Evolutionary conservation across 2,329 filamentous ascomycete genomes (phyloP), one percentile per base, ranked within the genome.

Genomic region (Aspergillus awamori): DNA sequence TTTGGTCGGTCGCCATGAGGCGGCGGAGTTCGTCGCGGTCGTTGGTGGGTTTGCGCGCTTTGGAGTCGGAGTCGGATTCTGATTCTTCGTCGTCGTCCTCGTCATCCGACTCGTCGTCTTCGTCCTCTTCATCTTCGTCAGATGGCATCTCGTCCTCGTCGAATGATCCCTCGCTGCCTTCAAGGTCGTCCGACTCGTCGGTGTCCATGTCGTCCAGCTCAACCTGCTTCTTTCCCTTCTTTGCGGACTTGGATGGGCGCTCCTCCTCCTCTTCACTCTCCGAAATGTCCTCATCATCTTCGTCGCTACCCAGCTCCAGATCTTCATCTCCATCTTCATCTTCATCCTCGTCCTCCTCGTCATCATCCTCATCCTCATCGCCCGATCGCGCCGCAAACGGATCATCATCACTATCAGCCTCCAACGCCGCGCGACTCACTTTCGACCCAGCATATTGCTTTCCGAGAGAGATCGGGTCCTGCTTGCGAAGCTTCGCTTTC

Each of bases 401-500:
- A 41, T 83, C 81, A 1, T 83, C 79, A 15, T 83, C 83, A 10
- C 82, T 82, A 0, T 83, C 84, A 80, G 83, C 80, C 2, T 88
- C 83, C 15, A 92, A 79, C 11, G 85, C 87, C 48, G 87, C 81
- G 59, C 93, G 86, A 66, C 88, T 92, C 38, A 97, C 85, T 52
- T 86, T 86, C 17, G 90, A 84, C 10, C 94, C 93, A 64, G 87
- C 84, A 76, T 98, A 98, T 72, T 92, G 86, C 13, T 89, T 88
- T 0, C 93, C 94, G 1, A 97, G 81, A 0, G 86, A 79, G 17
- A 89, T 78, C 24, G 84, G 83, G 36, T 92, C 87, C 60, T 87
- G 87, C 72, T 91, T 89, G 65, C 92, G 87, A 67, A 97, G 81
- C 74, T 91, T 94, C 79, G 90, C 95, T 82, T 93, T 95, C 20